phyloP scores from a whole-genome alignment of 192 early-diverging fungal species.

The Linnemannia elongata region DNA sequence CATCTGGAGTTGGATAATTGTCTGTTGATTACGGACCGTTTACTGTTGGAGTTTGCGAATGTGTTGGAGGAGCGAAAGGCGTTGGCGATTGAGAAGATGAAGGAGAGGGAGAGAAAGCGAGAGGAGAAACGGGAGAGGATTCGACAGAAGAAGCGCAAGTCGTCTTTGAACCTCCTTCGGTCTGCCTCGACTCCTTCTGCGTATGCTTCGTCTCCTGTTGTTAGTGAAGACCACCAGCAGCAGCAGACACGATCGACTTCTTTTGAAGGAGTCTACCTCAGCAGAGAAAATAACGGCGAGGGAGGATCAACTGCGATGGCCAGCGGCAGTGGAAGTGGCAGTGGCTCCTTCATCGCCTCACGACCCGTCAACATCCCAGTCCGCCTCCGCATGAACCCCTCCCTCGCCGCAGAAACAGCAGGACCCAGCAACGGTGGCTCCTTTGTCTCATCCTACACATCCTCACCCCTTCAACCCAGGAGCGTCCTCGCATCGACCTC shows the following conservation, averaged over 20 bases:
- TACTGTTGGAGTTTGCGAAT: conserved; percentile 60
- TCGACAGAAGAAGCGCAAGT: conserved; percentile 22
- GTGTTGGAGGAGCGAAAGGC: conserved; percentile 51
- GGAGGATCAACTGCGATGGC: neutral
- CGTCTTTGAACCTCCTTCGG: neutral
- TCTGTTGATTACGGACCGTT: conserved; percentile 58
- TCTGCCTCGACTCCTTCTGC: neutral
- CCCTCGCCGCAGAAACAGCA: conserved; percentile 13
- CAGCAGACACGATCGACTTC: neutral
- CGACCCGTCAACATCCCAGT: conserved; percentile 42
- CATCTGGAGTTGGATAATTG: conserved; percentile 65
- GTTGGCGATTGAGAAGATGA: conserved; percentile 13
- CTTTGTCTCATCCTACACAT: conserved; percentile 35
- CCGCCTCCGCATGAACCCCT: conserved; percentile 18
- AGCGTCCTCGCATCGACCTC: conserved; percentile 45
- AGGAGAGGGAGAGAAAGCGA: conserved; percentile 38
- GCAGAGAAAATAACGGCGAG: neutral
- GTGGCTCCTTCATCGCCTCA: conserved; percentile 15
- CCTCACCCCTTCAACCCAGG: conserved; percentile 47
- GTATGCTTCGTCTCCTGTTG: neutral
- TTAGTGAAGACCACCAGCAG: neutral
- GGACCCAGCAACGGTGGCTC: neutral
- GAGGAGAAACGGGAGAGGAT: conserved; percentile 38
- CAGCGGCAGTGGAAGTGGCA: neutral
- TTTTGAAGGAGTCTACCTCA: neutral